A percentile compares a stretch with the other conserved stretches of the same genome.
Conservation (phyloP, 139 green algal species). For the Chlorella ohadii region DNA sequence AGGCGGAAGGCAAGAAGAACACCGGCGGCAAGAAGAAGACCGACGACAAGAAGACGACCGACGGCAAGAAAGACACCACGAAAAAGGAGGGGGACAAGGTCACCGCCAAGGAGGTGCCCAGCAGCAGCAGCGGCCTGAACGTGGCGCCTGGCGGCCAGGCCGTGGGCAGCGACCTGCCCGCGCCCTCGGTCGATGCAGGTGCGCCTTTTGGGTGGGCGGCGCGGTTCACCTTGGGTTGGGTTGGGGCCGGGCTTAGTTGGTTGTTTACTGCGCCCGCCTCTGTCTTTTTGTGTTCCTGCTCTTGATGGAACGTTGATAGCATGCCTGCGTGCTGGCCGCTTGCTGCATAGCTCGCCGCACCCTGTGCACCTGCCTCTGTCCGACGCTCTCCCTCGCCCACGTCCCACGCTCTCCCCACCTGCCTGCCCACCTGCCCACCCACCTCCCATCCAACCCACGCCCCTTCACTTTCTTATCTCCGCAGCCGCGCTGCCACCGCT, state of each 20-base stretch:
- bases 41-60: no score
- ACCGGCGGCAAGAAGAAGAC: no score
- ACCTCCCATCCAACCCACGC: background rate
- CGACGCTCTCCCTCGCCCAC: background rate
- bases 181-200: slow-evolving; percentile 6
- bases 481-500: slow-evolving; percentile 22
- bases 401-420: background rate
- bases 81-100: no score
- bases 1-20: no score
- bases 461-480: no score
- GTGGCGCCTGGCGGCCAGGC: no score
- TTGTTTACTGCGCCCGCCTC: background rate
- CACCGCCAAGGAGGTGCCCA: no score
- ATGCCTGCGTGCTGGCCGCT: background rate
- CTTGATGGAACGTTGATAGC: background rate
- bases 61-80: no score
- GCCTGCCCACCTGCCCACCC: background rate
- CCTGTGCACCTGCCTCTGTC: background rate
- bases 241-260: no score
- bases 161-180: slow-evolving; percentile 18
- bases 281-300: background rate
- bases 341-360: background rate
- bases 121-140: no score
- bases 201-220: background rate
- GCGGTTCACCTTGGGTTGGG: no score